These are phyloP conservation scores for Chrysoporthe puriensis DNA, from an alignment of 2,329 filamentous ascomycete species.

Conservation along the genomic window DNA sequence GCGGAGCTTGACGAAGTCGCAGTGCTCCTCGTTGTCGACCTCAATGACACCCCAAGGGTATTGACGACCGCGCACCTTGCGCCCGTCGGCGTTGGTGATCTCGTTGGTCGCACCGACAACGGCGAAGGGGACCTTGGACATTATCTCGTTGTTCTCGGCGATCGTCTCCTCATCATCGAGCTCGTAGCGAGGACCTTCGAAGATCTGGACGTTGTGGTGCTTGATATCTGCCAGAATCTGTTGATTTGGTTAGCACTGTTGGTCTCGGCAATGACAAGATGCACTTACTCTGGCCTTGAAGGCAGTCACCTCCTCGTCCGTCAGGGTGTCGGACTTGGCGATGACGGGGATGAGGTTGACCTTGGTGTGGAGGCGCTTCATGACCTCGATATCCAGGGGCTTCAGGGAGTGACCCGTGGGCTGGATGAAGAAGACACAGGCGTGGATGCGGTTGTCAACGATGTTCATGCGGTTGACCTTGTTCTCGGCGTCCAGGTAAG, in stretches of 20 bases:
- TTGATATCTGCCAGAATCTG: slow-evolving; percentile 97
- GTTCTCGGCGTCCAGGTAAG: slow-evolving; percentile 98
- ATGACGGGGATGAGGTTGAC: slow-evolving; percentile 99
- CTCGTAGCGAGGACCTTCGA: slow-evolving; percentile 97
- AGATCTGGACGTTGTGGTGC: slow-evolving; percentile 97
- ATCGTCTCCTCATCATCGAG: slow-evolving; percentile 99
- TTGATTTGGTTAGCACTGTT: slow-evolving; percentile 22
- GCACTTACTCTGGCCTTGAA: slow-evolving; percentile 94
- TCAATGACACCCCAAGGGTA: slow-evolving; percentile 99
- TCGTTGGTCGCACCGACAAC: slow-evolving; percentile 97
- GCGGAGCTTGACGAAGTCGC: slow-evolving; percentile 98
- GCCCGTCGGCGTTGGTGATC: slow-evolving; percentile 87
- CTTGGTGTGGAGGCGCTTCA: slow-evolving; percentile 99
- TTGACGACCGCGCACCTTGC: slow-evolving; percentile 91
- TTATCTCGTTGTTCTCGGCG: slow-evolving; percentile 99
- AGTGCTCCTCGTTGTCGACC: slow-evolving; percentile 99
- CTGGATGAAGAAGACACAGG: slow-evolving; percentile 99
- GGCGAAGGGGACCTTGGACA: slow-evolving; percentile 99
- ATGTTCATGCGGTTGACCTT: slow-evolving; percentile 99
- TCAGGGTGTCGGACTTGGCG: slow-evolving; percentile 97
- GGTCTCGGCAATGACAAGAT: not conserved
- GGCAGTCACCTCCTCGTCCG: slow-evolving; percentile 89
- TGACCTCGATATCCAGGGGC: slow-evolving; percentile 98
- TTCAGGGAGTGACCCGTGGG: slow-evolving; percentile 98
- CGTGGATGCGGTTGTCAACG: slow-evolving; percentile 97